Evolutionary conservation across 768 basidiomycete species (phyloP).

Genomic region (Suillus subalutaceus): DNA sequence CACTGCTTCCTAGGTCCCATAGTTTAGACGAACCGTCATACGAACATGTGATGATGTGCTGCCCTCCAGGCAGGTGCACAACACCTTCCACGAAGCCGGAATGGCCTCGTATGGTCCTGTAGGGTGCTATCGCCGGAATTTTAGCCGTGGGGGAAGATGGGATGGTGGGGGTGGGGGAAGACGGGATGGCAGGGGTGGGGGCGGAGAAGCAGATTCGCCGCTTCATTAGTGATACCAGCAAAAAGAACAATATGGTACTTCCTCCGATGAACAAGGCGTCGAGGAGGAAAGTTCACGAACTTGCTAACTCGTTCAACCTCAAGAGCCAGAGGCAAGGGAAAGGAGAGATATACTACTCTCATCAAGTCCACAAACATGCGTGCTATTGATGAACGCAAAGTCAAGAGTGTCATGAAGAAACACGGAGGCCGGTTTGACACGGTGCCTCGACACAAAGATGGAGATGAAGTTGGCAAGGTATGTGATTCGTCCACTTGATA

Average conservation of each 20-base stretch:
- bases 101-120: too few relatives aligned
- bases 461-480: conserved; percentile 86
- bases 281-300: conserved; percentile 75
- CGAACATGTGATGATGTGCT: too few relatives aligned
- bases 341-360: conserved; percentile 76
- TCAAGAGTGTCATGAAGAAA: conserved; percentile 47
- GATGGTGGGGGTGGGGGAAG: too few relatives aligned
- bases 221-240: conserved; percentile 64
- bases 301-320: conserved; percentile 78
- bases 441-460: conserved; percentile 67
- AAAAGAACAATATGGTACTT: conserved; percentile 57
- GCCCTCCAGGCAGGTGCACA: too few relatives aligned
- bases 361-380: conserved; percentile 67
- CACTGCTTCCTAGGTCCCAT: too few relatives aligned
- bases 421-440: conserved; percentile 33
- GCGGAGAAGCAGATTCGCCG: conserved; percentile 62
- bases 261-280: conserved; percentile 79
- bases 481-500: conserved; percentile 18
- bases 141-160: too few relatives aligned
- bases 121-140: too few relatives aligned
- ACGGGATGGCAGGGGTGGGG: too few relatives aligned
- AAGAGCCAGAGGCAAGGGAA: conserved; percentile 75
- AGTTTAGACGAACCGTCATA: too few relatives aligned
- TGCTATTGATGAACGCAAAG: conserved; percentile 61
- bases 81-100: too few relatives aligned